Percentiles rank a stretch among this genome's conserved stretches.
phyloP scores from a whole-genome alignment of 2,329 filamentous ascomycete species.

The Lecanicillium sp. region DNA sequence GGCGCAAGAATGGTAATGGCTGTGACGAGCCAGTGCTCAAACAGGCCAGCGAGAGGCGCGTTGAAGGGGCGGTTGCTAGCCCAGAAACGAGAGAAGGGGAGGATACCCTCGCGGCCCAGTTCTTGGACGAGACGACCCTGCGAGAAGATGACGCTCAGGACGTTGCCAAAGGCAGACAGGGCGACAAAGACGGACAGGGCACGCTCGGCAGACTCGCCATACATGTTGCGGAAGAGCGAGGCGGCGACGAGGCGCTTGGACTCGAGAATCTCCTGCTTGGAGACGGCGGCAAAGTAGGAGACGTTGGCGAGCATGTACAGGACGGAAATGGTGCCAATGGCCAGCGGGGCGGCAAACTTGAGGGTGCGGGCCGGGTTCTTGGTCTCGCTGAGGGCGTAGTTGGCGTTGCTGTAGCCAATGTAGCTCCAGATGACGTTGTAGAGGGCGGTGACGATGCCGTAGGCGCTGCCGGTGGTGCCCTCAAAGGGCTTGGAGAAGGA shows the following conservation, averaged over 20 bases:
- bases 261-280: conserved; percentile 43
- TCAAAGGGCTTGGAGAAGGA: conserved; percentile 59
- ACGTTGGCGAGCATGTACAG: conserved; percentile 62
- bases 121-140: conserved; percentile 60
- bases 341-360: conserved; percentile 56
- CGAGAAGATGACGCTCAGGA: conserved; percentile 60
- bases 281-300: conserved; percentile 55
- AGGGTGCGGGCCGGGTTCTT: conserved; percentile 58
- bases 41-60: conserved; percentile 52
- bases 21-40: conserved; percentile 57
- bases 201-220: conserved; percentile 45
- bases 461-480: conserved; percentile 58
- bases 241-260: conserved; percentile 46
- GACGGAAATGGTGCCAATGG: conserved; percentile 48
- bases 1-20: conserved; percentile 60
- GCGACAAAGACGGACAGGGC: conserved; percentile 59
- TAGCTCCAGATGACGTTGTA: conserved; percentile 69
- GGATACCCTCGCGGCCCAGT: conserved; percentile 57
- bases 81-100: conserved; percentile 55
- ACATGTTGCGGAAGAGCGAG: conserved; percentile 48
- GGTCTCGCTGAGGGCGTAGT: conserved; percentile 59
- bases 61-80: conserved; percentile 58
- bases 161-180: conserved; percentile 60
- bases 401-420: conserved; percentile 61
- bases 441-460: conserved; percentile 60